phyloP scores from a whole-genome alignment of 1,284 basidiomycete genomes.

The Melanopsichium pennsylvanicum region DNA sequence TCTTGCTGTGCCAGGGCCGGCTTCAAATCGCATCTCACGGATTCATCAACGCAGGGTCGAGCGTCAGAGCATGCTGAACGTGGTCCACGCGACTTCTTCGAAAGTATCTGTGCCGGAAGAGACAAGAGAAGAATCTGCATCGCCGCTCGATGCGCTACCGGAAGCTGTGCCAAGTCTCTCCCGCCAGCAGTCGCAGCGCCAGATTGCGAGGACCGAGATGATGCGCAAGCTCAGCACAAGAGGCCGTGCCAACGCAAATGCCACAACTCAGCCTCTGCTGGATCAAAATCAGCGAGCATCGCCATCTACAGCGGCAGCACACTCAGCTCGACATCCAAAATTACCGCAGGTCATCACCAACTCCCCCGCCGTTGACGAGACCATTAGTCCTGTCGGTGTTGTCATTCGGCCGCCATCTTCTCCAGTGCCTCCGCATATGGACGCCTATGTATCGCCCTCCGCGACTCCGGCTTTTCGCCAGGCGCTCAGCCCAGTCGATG shows the following conservation, averaged over 20 bases:
- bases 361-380: conserved; percentile 42
- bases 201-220: conserved; percentile 54
- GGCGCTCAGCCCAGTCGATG: conserved; percentile 9
- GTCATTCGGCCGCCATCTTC: conserved; percentile 39
- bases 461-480: conserved; percentile 13
- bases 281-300: not conserved
- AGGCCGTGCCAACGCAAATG: conserved; percentile 14
- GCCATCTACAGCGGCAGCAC: too few relatives aligned
- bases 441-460: not conserved
- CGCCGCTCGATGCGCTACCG: not conserved
- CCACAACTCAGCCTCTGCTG: conserved; percentile 3
- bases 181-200: conserved; percentile 43
- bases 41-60: conserved; percentile 35
- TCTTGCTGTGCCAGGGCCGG: conserved; percentile 41
- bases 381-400: conserved; percentile 33
- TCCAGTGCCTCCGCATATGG: conserved; percentile 25
- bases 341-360: conserved; percentile 23
- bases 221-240: conserved; percentile 55
- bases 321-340: conserved; percentile 1
- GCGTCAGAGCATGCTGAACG: conserved; percentile 33
- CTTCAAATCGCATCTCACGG: conserved; percentile 41
- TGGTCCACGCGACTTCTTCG: not conserved
- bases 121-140: not conserved
- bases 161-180: conserved; percentile 16
- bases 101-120: conserved; percentile 8